These are phyloP conservation scores for Pichia insulana DNA, from an alignment of 805 yeast species.

Conservation along the genomic window DNA sequence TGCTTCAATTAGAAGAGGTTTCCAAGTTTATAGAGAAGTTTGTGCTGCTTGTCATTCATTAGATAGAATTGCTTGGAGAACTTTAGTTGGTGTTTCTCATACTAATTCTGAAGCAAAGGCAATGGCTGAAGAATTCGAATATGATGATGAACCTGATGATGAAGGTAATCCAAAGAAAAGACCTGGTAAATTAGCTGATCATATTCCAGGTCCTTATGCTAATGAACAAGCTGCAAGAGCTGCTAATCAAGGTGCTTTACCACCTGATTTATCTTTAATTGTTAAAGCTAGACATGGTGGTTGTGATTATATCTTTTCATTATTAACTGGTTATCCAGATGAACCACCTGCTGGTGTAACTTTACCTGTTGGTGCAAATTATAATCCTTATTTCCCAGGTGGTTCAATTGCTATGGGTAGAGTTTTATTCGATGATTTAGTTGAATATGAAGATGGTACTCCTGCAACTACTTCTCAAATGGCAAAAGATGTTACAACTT, in stretches of 20 bases:
- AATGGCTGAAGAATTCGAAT: constrained; percentile 93
- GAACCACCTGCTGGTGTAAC: constrained; percentile 97
- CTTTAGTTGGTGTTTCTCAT: constrained; percentile 94
- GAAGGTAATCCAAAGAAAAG: constrained; percentile 97
- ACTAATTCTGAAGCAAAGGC: constrained; percentile 82
- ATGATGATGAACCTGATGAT: constrained; percentile 92
- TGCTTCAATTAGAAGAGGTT: constrained; percentile 95
- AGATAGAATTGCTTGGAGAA: constrained; percentile 97
- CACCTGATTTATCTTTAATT: constrained; percentile 94
- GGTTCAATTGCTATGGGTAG: constrained; percentile 99
- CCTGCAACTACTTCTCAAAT: constrained; percentile 97
- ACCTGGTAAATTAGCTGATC: constrained; percentile 95
- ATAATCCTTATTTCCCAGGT: constrained; percentile 99
- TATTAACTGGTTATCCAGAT: constrained; percentile 97
- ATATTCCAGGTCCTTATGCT: constrained; percentile 89
- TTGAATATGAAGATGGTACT: constrained; percentile 98
- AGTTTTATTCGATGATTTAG: constrained; percentile 93
- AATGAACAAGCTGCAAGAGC: constrained; percentile 99
- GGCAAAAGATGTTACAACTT: constrained; percentile 96
- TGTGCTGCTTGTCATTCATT: constrained; percentile 98
- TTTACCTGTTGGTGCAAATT: constrained; percentile 90
- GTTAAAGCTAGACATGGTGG: constrained; percentile 99
- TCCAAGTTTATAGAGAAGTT: constrained; percentile 96
- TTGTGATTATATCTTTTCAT: constrained; percentile 86
- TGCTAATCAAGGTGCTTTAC: constrained; percentile 97